phyloP scores from a whole-genome alignment of 1,284 basidiomycete species.

The Ustilago shanxiensis region DNA sequence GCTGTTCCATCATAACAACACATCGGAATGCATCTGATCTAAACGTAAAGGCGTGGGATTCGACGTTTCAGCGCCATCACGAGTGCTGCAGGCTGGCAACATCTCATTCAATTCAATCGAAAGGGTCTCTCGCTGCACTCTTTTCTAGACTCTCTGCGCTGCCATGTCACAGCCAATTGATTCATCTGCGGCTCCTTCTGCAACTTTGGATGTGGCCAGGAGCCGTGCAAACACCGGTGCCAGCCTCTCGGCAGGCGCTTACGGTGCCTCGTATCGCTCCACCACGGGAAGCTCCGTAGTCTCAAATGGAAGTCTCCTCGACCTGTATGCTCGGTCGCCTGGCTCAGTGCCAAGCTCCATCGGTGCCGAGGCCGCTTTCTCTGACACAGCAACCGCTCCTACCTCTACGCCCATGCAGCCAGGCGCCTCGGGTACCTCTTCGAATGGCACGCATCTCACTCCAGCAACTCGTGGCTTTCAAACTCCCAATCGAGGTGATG shows the following conservation, averaged over 20 bases:
- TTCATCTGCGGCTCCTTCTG: constrained; percentile 8
- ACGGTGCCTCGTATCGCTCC: constrained; percentile 34
- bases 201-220: constrained; percentile 16
- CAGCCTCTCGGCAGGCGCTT: constrained; percentile 26
- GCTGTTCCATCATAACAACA: background rate
- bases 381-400: background rate
- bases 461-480: constrained; percentile 32
- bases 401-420: constrained; percentile 1
- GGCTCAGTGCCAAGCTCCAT: constrained; percentile 22
- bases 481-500: constrained; percentile 7
- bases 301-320: constrained; percentile 49
- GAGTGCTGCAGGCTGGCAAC: too few relatives aligned
- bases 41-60: background rate
- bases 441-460: constrained; percentile 9
- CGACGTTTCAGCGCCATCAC: background rate
- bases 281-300: constrained; percentile 35
- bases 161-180: constrained; percentile 29
- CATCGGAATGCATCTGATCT: background rate
- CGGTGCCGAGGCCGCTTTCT: constrained; percentile 1
- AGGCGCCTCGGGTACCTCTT: constrained; percentile 5
- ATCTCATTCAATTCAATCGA: background rate
- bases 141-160: background rate
- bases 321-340: constrained; percentile 49
- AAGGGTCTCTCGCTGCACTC: background rate
- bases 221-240: constrained; percentile 40